Evolutionary conservation across 495 filamentous ascomycete genomes (phyloP).

Genomic region (Paragyromitra xinjiangensis): DNA sequence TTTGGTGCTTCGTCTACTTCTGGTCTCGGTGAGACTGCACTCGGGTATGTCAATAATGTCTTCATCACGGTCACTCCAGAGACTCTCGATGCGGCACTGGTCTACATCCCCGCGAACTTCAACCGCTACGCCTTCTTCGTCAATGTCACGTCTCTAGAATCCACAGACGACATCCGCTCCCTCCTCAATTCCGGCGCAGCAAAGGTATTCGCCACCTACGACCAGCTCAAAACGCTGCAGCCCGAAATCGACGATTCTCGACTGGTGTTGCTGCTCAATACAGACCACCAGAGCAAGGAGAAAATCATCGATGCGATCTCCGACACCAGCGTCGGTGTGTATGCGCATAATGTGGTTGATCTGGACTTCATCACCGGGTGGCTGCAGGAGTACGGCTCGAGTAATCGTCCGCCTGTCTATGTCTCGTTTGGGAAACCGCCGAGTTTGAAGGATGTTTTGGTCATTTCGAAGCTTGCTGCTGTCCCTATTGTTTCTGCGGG

Average conservation of each 20-base stretch:
- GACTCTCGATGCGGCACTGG: slow-evolving; percentile 67
- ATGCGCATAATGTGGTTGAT: slow-evolving; percentile 61
- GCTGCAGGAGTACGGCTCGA: slow-evolving; percentile 61
- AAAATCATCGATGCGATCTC: slow-evolving; percentile 66
- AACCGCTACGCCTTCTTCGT: slow-evolving; percentile 70
- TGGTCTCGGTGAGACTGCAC: slow-evolving; percentile 63
- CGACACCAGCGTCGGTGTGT: slow-evolving; percentile 64
- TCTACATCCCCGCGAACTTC: slow-evolving; percentile 65
- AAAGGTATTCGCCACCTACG: slow-evolving; percentile 80
- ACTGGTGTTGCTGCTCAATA: slow-evolving; percentile 63
- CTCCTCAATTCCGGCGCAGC: slow-evolving; percentile 87
- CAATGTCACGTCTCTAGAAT: slow-evolving; percentile 75
- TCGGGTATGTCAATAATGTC: slow-evolving; percentile 80
- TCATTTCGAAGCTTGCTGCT: slow-evolving; percentile 67
- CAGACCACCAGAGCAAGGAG: slow-evolving; percentile 62
- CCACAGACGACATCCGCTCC: slow-evolving; percentile 74
- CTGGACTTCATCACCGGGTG: slow-evolving; percentile 60
- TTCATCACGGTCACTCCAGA: slow-evolving; percentile 71
- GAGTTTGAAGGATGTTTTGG: slow-evolving; percentile 59
- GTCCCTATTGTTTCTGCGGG: slow-evolving; percentile 81
- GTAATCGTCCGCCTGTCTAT: slow-evolving; percentile 61
- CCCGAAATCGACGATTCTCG: slow-evolving; percentile 68
- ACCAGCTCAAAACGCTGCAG: slow-evolving; percentile 69
- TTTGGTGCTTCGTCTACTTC: slow-evolving; percentile 43
- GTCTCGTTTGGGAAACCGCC: slow-evolving; percentile 50